Evolutionary conservation across 225 moss, liverwort and hornwort genomes (phyloP), one percentile per base, ranked within the genome.

Genomic region (Rhytidiadelphus loreus): DNA sequence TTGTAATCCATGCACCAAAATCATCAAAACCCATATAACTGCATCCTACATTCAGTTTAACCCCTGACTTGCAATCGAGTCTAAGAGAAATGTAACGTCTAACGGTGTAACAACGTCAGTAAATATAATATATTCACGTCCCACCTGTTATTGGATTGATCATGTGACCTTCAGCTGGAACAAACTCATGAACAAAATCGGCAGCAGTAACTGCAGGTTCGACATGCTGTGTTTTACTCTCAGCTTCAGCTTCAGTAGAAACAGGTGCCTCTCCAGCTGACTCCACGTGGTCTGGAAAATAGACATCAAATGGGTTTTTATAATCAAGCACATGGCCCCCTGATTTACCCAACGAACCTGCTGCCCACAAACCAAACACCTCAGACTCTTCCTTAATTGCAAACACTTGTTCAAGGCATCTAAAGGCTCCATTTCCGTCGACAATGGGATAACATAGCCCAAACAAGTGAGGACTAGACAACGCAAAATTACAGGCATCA

Each of bases 91-190:
- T 61, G 46, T 8, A 70, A 58, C 6, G 44, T 44, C 32, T 1
- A 15, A 44, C 33, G 37, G 41, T 13, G 59, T 5, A 35, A 52
- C 25, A 5, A 77, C 39, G 57, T 57, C 59, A 19, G 23, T 26
- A 39, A n/a, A n/a, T 3, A 62, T 10, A 32, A 32, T 18, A 73
- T 12, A 60, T 63, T 78, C 46, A 43, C 9, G 60, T 46, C 55
- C 86, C 75, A 93, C 94, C 94, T 91, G 92, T 93, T 33, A 91
- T 65, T 76, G 93, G 94, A 83, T 94, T 94, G 85, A 91, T 94
- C 92, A 93, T 93, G 92, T 93, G 90, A 58, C 93, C 91, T 57
- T 93, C 91, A 5, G 41, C 89, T 52, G 87, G 87, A 70, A 89
- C 92, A 24, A 88, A 75, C 39, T 92, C 93, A 28, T 87, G 93